A percentile compares a stretch with the other conserved stretches of the same genome.
Conservation (phyloP, 2,329 filamentous ascomycete species). For the Aspergillus versicolor region DNA sequence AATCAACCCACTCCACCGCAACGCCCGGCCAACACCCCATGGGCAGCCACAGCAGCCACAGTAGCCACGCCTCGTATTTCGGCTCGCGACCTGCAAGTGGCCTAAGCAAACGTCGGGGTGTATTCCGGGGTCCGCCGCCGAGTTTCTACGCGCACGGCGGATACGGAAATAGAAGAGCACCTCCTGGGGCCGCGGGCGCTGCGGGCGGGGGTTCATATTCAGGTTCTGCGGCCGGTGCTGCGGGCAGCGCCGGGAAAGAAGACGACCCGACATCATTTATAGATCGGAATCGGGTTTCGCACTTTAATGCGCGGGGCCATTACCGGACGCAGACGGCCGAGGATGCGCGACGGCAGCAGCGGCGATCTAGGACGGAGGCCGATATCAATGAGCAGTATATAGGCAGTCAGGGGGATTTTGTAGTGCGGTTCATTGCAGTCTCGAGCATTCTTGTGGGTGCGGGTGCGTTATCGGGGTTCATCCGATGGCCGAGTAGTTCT, state of each 20-base stretch:
- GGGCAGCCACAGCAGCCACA: slow-evolving; percentile 57
- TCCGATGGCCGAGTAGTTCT: slow-evolving; percentile 15
- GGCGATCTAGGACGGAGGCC: slow-evolving; percentile 40
- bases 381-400: slow-evolving; percentile 24
- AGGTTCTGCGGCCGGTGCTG: slow-evolving; percentile 4
- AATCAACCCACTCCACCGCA: slow-evolving; percentile 30
- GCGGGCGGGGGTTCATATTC: neutral
- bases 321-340: slow-evolving; percentile 69
- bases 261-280: slow-evolving; percentile 41
- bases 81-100: slow-evolving; percentile 73
- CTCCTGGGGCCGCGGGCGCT: neutral
- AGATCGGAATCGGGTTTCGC: slow-evolving; percentile 58
- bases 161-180: slow-evolving; percentile 52
- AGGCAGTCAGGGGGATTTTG: slow-evolving; percentile 27
- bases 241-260: slow-evolving; percentile 13
- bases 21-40: slow-evolving; percentile 38
- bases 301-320: slow-evolving; percentile 77
- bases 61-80: slow-evolving; percentile 46
- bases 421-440: slow-evolving; percentile 39
- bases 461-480: slow-evolving; percentile 28
- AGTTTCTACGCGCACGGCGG: slow-evolving; percentile 82
- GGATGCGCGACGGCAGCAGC: slow-evolving; percentile 52
- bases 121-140: slow-evolving; percentile 83
- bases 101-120: slow-evolving; percentile 70
- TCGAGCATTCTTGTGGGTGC: slow-evolving; percentile 37